Base-by-base conservation (phyloP, 2,329 filamentous ascomycete genomes). In the Epichloe brachyelytri region DNA sequence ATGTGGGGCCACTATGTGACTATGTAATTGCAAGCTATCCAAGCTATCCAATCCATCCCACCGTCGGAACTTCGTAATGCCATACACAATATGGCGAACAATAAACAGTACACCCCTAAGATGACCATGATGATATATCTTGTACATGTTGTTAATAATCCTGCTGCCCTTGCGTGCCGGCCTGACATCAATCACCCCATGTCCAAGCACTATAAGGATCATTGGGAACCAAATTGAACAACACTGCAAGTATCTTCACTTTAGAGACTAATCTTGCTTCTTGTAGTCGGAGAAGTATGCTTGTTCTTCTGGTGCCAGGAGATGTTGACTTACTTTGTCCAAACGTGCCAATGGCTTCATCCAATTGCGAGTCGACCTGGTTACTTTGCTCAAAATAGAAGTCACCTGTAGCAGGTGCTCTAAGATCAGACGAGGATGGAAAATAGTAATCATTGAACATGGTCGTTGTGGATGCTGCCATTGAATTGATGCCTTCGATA, bases 201-300 rank as follows among this genome's bases (percentile, higher is more conserved):
- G 43, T 50, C 49, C 49, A 50, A 15, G 49, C 41, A 10, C 41
- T 50, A 20, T 46, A 50, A 5, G 49, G 36, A 44, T 50, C 49
- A 46, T 50, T 50, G 11, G 49, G 49, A 8, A 50, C 49, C 41
- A 50, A 40, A 15, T 50, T 50, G 36, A 50, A 50, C 20, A 50
- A 4, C 49, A 50, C 49, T 50, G 19, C 17, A 38, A 43, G 10
- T 17, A 20, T 12, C 30, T 30, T 20, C 19, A 15, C 4, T 11
- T 43, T 19, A 43, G 40, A 43, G 19, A 43, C 38, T 19, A 4
- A 11, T 40, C n/a, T 20, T 22, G 30, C 30, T 30, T 30, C 30
- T 11, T 30, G 30, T 30, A 30, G 30, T 30, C 30, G 30, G 8
- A 30, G 30, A 30, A 30, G 30, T 11, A 30, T 30, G 30, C 8